A percentile compares a stretch with the other conserved stretches of the same genome.
These are phyloP conservation scores for Kodamaea neixiangensis DNA, from an alignment of 805 yeast species.

Conservation along the genomic window DNA sequence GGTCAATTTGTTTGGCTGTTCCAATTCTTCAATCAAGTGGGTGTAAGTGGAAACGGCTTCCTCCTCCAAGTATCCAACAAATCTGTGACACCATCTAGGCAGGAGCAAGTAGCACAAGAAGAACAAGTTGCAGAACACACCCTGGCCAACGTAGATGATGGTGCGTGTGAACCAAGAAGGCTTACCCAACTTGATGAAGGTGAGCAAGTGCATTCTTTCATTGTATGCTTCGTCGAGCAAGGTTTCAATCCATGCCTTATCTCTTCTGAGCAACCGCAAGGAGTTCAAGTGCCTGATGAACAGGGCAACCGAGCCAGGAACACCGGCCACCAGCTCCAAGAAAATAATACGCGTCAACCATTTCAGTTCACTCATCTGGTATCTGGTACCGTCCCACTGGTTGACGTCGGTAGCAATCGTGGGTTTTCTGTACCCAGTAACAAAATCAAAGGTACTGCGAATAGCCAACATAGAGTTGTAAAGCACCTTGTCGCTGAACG, in stretches of 20 bases:
- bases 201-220: slow-evolving; percentile 74
- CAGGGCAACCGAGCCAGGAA: slow-evolving; percentile 79
- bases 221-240: slow-evolving; percentile 74
- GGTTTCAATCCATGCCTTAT: slow-evolving; percentile 75
- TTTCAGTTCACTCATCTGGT: slow-evolving; percentile 58
- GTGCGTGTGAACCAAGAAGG: slow-evolving; percentile 60
- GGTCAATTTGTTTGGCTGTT: slow-evolving; percentile 51
- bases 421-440: slow-evolving; percentile 67
- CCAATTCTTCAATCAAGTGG: slow-evolving; percentile 54
- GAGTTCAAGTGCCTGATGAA: slow-evolving; percentile 70
- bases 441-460: slow-evolving; percentile 56
- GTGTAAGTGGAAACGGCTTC: slow-evolving; percentile 74
- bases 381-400: slow-evolving; percentile 40
- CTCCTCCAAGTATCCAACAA: slow-evolving; percentile 77
- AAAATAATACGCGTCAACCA: slow-evolving; percentile 67
- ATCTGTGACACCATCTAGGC: slow-evolving; percentile 70
- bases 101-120: slow-evolving; percentile 57
- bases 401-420: slow-evolving; percentile 27
- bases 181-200: slow-evolving; percentile 63
- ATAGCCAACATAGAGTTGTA: slow-evolving; percentile 44
- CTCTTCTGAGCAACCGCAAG: slow-evolving; percentile 60
- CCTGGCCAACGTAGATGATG: slow-evolving; percentile 64
- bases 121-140: slow-evolving; percentile 67
- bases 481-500: slow-evolving; percentile 55
- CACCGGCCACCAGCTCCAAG: slow-evolving; percentile 73